Percentiles rank a stretch among this genome's conserved stretches.
Conservation (phyloP, 306 rosid genomes). For the Corylus avellana region DNA sequence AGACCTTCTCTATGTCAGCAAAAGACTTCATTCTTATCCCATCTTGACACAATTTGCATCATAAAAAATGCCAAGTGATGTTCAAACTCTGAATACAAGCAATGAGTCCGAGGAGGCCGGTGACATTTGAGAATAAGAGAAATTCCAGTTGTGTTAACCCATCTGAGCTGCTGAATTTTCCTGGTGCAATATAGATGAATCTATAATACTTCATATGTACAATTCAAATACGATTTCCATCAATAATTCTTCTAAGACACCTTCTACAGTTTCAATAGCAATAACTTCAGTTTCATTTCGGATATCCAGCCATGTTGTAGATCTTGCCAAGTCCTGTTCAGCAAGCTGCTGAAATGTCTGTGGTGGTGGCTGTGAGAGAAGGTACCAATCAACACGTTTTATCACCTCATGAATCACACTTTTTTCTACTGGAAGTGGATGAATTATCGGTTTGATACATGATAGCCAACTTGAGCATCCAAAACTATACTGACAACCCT, state of each 20-base stretch:
- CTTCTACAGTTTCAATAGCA: constrained; percentile 44
- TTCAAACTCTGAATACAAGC: neutral
- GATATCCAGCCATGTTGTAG: constrained; percentile 55
- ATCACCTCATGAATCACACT: constrained; percentile 45
- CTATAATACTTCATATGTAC: constrained; percentile 23
- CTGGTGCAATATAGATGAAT: neutral
- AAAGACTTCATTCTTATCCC: neutral
- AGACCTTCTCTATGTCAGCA: neutral
- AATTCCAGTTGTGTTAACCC: constrained; percentile 1
- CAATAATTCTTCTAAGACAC: constrained; percentile 52
- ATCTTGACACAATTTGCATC: neutral
- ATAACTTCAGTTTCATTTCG: constrained; percentile 43
- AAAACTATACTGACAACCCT: constrained; percentile 36
- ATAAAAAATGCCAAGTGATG: neutral
- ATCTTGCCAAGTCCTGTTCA: constrained; percentile 47
- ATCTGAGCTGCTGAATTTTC: neutral
- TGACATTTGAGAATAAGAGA: neutral
- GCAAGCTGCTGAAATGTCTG: constrained; percentile 40
- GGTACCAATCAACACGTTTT: constrained; percentile 38
- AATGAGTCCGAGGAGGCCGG: neutral
- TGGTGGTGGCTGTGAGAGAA: constrained; percentile 30
- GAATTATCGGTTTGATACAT: constrained; percentile 28
- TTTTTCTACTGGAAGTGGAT: constrained; percentile 38
- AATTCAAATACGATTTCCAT: constrained; percentile 53
- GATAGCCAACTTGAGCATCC: constrained; percentile 45